phyloP scores from a whole-genome alignment of 1,284 basidiomycete genomes.

The Moniliophthora roreri region DNA sequence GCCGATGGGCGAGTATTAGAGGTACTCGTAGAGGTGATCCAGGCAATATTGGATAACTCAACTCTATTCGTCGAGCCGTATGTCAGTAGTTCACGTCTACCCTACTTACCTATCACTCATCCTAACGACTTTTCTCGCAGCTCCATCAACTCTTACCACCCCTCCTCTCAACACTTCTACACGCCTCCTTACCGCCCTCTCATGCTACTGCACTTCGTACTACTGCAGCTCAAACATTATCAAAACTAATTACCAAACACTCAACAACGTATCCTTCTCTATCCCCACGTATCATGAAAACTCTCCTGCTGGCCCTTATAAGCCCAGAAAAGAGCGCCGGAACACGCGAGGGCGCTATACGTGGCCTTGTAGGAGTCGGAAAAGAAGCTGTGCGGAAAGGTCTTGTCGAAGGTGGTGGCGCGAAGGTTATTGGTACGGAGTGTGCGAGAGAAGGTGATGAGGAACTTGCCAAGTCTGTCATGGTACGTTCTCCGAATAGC shows the following conservation, averaged over 20 bases:
- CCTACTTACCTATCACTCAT: not conserved
- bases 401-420: conserved; percentile 74
- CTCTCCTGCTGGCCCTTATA: conserved; percentile 84
- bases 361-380: conserved; percentile 81
- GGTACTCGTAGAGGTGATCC: conserved; percentile 79
- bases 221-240: conserved; percentile 80
- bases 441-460: conserved; percentile 42
- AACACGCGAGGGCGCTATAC: conserved; percentile 83
- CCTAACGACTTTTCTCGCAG: conserved; percentile 37
- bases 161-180: conserved; percentile 87
- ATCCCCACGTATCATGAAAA: conserved; percentile 89
- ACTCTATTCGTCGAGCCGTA: conserved; percentile 97
- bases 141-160: conserved; percentile 96
- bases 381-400: conserved; percentile 81
- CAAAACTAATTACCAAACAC: conserved; percentile 73
- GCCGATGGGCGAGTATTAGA: conserved; percentile 68
- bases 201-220: conserved; percentile 67
- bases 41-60: conserved; percentile 80
- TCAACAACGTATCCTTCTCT: conserved; percentile 86
- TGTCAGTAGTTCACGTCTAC: conserved; percentile 49
- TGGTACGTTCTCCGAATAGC: conserved; percentile 40
- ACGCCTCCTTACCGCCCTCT: conserved; percentile 71
- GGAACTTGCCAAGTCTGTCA: conserved; percentile 52
- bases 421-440: conserved; percentile 68
- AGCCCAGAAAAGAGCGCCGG: conserved; percentile 70